These are phyloP conservation scores for Ceratocystis albifundus DNA, from an alignment of 2,329 filamentous ascomycete genomes.

Conservation along the genomic window DNA sequence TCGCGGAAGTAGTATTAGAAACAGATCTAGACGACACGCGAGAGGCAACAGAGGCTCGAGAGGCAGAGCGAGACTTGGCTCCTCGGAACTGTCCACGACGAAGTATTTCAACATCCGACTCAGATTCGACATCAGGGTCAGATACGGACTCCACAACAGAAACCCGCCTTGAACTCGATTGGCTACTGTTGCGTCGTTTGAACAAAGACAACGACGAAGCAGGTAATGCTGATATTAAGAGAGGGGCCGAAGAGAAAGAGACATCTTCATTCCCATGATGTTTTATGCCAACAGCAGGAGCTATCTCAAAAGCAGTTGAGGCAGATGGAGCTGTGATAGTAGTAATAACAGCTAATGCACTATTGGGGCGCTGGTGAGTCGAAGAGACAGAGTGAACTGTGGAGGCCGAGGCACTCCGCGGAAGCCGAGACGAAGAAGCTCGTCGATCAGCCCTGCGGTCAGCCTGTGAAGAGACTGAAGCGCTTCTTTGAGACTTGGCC, in stretches of 20 bases:
- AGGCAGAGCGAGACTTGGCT: not conserved
- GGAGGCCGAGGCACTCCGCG: slow-evolving; percentile 17
- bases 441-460: not conserved
- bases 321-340: not conserved
- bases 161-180: not conserved
- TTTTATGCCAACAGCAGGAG: not conserved
- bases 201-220: slow-evolving; percentile 12
- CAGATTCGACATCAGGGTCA: slow-evolving; percentile 14
- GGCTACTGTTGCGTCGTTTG: slow-evolving; percentile 12
- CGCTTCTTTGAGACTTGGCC: slow-evolving; percentile 6
- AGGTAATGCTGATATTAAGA: slow-evolving; percentile 8
- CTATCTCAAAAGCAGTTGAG: not conserved
- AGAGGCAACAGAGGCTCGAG: slow-evolving; percentile 4
- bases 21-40: not conserved
- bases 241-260: not conserved
- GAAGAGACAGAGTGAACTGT: slow-evolving; percentile 17
- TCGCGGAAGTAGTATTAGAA: slow-evolving; percentile 13
- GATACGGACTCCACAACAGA: not conserved
- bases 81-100: slow-evolving; percentile 4
- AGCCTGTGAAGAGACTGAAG: slow-evolving; percentile 2
- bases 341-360: not conserved
- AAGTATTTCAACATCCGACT: slow-evolving; percentile 12
- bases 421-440: not conserved
- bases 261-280: not conserved
- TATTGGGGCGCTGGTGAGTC: not conserved